Evolutionary conservation across 2,329 filamentous ascomycete genomes (phyloP).

Genomic region (Venturia nashicola): DNA sequence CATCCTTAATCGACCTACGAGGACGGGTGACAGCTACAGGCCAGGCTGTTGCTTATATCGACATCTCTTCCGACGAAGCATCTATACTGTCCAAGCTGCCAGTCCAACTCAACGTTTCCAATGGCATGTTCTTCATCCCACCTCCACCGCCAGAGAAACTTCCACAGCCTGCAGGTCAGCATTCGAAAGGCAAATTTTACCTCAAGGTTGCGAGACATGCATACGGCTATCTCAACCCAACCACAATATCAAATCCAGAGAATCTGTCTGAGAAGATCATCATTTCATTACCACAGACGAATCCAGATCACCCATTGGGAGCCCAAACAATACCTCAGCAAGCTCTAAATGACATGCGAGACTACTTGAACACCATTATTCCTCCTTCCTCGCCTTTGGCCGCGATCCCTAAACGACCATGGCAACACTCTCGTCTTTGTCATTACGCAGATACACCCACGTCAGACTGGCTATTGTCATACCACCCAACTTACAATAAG

Average conservation of each 20-base stretch:
- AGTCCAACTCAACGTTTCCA: conserved; percentile 58
- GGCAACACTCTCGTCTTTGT: conserved; percentile 36
- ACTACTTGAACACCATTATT: conserved; percentile 16
- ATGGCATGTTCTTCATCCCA: conserved; percentile 64
- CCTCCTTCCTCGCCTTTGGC: conserved; percentile 15
- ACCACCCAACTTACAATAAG: conserved; percentile 35
- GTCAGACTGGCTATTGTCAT: conserved; percentile 43
- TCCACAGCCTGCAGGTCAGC: conserved; percentile 15
- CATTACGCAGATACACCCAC: conserved; percentile 46
- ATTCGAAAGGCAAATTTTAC: conserved; percentile 7
- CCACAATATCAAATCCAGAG: conserved; percentile 34
- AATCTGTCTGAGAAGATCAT: conserved; percentile 15
- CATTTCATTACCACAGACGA: conserved; percentile 32
- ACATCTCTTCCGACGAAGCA: conserved; percentile 62
- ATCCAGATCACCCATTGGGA: conserved; percentile 35
- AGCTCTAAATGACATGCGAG: conserved; percentile 19
- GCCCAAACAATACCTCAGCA: conserved; percentile 20
- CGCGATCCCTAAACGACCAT: conserved; percentile 27
- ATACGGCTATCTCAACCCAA: conserved; percentile 37
- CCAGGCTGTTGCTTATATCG: conserved; percentile 67
- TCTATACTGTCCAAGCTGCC: conserved; percentile 51
- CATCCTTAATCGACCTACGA: conserved; percentile 61
- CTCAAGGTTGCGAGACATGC: conserved; percentile 39
- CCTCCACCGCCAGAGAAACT: conserved; percentile 29
- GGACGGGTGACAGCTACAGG: conserved; percentile 70